phyloP scores from a whole-genome alignment of 2,329 filamentous ascomycete genomes.

The Neonectria neomacrospora region DNA sequence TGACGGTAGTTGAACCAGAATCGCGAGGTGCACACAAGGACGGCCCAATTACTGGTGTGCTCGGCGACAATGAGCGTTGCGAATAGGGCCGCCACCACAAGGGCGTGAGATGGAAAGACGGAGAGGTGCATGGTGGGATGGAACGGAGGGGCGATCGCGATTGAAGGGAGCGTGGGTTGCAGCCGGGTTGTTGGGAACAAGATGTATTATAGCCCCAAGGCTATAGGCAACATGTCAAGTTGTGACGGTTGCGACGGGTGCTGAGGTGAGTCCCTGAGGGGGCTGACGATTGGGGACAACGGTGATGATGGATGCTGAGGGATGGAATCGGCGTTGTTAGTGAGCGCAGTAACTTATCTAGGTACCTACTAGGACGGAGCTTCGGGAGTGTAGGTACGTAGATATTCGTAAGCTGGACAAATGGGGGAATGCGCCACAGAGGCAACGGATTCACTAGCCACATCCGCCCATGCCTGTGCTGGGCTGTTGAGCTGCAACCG shows the following conservation, averaged over 20 bases:
- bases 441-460: conserved; percentile 8
- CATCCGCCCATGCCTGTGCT: conserved; percentile 7
- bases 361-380: too few species aligned
- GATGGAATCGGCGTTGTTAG: background rate
- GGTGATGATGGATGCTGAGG: conserved; percentile 30
- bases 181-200: conserved; percentile 3
- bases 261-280: conserved; percentile 29
- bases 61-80: conserved; percentile 66
- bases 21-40: conserved; percentile 96
- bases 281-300: conserved; percentile 41
- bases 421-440: conserved; percentile 7
- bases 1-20: conserved; percentile 99
- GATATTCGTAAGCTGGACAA: too few species aligned
- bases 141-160: conserved; percentile 4
- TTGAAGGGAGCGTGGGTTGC: conserved; percentile 8
- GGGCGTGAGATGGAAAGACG: conserved; percentile 57
- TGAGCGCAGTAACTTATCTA: background rate
- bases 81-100: conserved; percentile 61
- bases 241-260: conserved; percentile 22
- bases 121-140: conserved; percentile 61
- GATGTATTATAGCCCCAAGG: conserved; percentile 25
- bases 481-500: conserved; percentile 15
- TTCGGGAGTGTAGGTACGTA: too few species aligned
- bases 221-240: conserved; percentile 32
- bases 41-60: conserved; percentile 99